These are phyloP conservation scores for Eucalyptus viminalis DNA, from an alignment of 345 rosid genomes.

Conservation along the genomic window DNA sequence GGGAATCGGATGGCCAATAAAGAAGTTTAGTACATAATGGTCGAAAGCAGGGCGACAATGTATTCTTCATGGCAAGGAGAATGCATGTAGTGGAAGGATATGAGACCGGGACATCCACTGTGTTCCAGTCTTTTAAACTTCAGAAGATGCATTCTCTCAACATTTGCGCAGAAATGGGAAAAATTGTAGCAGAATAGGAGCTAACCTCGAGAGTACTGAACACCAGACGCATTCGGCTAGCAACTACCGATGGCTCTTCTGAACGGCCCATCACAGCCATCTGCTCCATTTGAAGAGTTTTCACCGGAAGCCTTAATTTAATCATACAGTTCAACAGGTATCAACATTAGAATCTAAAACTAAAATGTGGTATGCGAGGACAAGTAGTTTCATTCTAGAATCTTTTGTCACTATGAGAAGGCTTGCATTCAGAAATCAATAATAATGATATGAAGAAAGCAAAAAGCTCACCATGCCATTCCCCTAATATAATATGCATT, in stretches of 20 bases:
- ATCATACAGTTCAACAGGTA: neutral
- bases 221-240: slow-evolving; percentile 76
- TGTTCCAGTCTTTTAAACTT: neutral
- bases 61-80: neutral
- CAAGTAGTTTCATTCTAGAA: neutral
- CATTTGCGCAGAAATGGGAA: neutral
- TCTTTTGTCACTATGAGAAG: neutral
- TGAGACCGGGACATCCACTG: neutral
- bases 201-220: slow-evolving; percentile 91
- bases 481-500: slow-evolving; percentile 73
- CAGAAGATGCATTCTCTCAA: neutral
- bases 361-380: neutral
- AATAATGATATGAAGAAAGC: neutral
- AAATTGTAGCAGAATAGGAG: neutral
- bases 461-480: slow-evolving; percentile 80
- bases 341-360: neutral
- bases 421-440: neutral
- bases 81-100: neutral
- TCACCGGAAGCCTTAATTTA: slow-evolving; percentile 74
- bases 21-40: neutral
- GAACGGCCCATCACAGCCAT: slow-evolving; percentile 73
- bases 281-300: slow-evolving; percentile 91
- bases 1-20: neutral
- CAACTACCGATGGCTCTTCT: slow-evolving; percentile 89
- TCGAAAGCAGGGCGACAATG: neutral